phyloP scores from a whole-genome alignment of 768 basidiomycete species.

The Infundibulicybe gibba region DNA sequence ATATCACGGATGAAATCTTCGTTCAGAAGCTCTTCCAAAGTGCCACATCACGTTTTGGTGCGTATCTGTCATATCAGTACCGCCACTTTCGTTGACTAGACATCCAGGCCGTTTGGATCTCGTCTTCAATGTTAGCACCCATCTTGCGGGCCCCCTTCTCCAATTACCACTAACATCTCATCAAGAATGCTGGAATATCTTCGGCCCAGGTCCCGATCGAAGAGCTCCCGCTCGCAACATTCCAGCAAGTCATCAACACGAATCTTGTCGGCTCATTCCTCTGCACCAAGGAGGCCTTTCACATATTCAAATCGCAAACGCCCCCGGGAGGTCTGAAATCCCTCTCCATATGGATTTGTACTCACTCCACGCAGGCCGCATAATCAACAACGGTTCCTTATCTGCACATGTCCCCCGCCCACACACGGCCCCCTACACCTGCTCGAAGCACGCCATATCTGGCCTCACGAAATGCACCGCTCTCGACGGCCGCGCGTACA shows the following conservation, averaged over 20 bases:
- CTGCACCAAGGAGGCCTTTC: slow-evolving; percentile 74
- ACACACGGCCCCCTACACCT: slow-evolving; percentile 59
- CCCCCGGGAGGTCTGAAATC: slow-evolving; percentile 61
- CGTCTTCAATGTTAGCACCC: slow-evolving; percentile 68
- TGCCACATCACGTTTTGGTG: slow-evolving; percentile 56
- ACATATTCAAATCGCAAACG: slow-evolving; percentile 65
- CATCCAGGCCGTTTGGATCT: slow-evolving; percentile 61
- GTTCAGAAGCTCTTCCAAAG: slow-evolving; percentile 56
- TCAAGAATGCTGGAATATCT: slow-evolving; percentile 73
- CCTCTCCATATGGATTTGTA: neutral
- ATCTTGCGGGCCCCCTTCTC: neutral
- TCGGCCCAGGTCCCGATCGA: slow-evolving; percentile 51
- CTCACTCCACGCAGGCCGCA: slow-evolving; percentile 43
- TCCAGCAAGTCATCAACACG: slow-evolving; percentile 62
- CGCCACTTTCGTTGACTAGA: neutral
- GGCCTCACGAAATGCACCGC: slow-evolving; percentile 76
- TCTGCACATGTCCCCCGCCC: slow-evolving; percentile 72
- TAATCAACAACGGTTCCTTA: slow-evolving; percentile 87
- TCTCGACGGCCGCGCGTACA: slow-evolving; percentile 70
- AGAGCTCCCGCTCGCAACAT: slow-evolving; percentile 54
- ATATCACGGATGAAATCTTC: slow-evolving; percentile 61
- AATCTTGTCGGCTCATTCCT: slow-evolving; percentile 75
- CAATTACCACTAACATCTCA: neutral
- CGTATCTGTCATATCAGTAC: slow-evolving; percentile 7
- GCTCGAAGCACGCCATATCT: slow-evolving; percentile 76